Evolutionary conservation across 164 flowering plant genomes (phyloP).

Genomic region (Warburgia ugandensis): DNA sequence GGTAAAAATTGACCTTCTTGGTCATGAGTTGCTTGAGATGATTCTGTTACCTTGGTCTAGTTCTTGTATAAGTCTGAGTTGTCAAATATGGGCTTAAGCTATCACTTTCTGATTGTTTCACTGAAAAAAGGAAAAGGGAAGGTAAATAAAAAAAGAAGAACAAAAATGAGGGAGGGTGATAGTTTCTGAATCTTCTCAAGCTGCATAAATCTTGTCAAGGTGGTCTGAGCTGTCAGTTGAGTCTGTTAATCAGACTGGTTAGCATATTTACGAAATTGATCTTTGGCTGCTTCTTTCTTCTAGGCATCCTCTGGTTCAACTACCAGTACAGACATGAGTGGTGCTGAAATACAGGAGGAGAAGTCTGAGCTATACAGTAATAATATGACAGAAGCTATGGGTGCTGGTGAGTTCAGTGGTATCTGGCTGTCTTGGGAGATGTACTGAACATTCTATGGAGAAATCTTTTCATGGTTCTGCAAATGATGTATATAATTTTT

Average conservation of each 20-base stretch:
- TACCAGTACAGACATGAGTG: constrained; percentile 41
- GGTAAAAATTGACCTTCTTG: no score
- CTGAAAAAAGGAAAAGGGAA: no score
- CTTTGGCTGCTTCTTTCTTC: constrained; percentile 1
- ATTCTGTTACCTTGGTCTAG: no score
- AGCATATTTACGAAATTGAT: background rate
- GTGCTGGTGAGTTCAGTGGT: constrained; percentile 58
- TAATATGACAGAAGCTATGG: constrained; percentile 95
- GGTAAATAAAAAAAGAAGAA: no score
- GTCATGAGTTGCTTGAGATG: no score
- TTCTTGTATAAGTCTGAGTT: no score
- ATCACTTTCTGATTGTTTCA: no score
- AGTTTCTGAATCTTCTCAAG: no score
- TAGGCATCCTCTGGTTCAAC: constrained; percentile 62
- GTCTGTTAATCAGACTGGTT: background rate
- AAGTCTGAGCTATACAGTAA: constrained; percentile 73
- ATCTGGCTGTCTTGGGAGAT: constrained; percentile 1
- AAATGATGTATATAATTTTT: background rate
- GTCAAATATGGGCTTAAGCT: no score
- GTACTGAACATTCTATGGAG: background rate
- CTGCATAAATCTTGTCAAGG: background rate
- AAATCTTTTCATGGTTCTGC: background rate
- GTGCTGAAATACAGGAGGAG: constrained; percentile 44
- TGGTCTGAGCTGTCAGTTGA: background rate
- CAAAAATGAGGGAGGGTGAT: no score